Evolutionary conservation across 2,329 filamentous ascomycete species (phyloP).

Genomic region (Microsporum ferrugineum): DNA sequence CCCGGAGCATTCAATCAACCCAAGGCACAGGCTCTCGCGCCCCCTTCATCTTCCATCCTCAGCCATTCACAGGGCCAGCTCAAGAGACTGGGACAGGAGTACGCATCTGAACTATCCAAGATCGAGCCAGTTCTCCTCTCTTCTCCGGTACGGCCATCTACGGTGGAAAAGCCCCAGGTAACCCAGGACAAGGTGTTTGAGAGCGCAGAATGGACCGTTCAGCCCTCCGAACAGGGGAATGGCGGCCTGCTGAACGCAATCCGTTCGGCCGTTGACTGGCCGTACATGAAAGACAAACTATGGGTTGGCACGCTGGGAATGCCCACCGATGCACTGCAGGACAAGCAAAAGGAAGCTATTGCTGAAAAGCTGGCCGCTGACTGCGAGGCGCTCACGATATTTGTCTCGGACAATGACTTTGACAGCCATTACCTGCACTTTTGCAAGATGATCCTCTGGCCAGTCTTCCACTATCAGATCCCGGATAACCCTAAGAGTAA

Average conservation of each 20-base stretch:
- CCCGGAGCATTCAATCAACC: constrained; percentile 61
- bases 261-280: constrained; percentile 60
- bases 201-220: constrained; percentile 69
- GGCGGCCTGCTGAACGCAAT: constrained; percentile 84
- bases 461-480: constrained; percentile 95
- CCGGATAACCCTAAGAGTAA: constrained; percentile 98
- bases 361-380: constrained; percentile 69
- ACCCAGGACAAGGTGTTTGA: constrained; percentile 46
- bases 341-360: constrained; percentile 68
- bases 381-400: constrained; percentile 72
- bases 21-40: constrained; percentile 58
- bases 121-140: constrained; percentile 8
- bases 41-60: constrained; percentile 64
- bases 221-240: constrained; percentile 81
- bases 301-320: constrained; percentile 91
- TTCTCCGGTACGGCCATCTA: neutral
- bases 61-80: constrained; percentile 41
- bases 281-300: constrained; percentile 60
- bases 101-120: constrained; percentile 13
- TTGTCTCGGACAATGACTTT: constrained; percentile 80
- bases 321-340: constrained; percentile 74
- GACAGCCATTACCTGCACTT: constrained; percentile 92
- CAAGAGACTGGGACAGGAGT: constrained; percentile 1
- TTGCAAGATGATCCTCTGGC: constrained; percentile 96
- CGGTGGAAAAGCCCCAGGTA: constrained; percentile 9